phyloP scores from a whole-genome alignment of 1,139 yeast genomes.

The Geotrichum citri-aurantii region DNA sequence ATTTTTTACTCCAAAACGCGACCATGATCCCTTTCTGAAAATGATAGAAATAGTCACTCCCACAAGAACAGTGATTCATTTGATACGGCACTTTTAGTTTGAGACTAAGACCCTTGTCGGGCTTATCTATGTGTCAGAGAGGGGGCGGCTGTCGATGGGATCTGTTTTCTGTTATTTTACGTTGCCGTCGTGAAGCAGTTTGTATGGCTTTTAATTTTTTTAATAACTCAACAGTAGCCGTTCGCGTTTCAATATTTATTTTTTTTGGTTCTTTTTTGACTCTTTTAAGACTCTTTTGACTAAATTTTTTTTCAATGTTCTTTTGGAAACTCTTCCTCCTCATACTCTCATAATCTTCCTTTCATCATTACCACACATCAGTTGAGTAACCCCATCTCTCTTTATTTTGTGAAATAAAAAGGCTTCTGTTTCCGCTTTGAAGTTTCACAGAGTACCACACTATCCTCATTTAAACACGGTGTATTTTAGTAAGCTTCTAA shows the following conservation, averaged over 20 bases:
- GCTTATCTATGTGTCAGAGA: no score
- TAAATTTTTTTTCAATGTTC: neutral
- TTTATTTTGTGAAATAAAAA: neutral
- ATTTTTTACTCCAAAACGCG: neutral
- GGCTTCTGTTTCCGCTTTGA: neutral
- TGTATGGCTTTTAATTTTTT: no score
- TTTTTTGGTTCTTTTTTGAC: neutral
- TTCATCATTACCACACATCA: neutral
- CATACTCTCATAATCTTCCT: neutral
- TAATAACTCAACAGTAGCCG: neutral
- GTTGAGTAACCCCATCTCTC: neutral
- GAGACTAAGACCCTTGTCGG: no score
- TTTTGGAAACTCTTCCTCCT: neutral
- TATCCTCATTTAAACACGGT: neutral
- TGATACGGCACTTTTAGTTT: no score
- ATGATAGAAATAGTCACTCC: neutral
- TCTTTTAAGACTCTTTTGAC: no score
- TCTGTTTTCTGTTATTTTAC: no score
- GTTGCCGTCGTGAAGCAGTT: no score
- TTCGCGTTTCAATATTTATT: neutral
- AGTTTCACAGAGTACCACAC: neutral
- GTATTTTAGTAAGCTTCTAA: slow-evolving; percentile 8
- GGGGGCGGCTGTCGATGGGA: no score
- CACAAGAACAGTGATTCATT: neutral
- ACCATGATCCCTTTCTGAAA: neutral